Percentiles rank a stretch among this genome's conserved stretches.
phyloP scores from a whole-genome alignment of 441 rosid species.

The Euphorbia celastroides region DNA sequence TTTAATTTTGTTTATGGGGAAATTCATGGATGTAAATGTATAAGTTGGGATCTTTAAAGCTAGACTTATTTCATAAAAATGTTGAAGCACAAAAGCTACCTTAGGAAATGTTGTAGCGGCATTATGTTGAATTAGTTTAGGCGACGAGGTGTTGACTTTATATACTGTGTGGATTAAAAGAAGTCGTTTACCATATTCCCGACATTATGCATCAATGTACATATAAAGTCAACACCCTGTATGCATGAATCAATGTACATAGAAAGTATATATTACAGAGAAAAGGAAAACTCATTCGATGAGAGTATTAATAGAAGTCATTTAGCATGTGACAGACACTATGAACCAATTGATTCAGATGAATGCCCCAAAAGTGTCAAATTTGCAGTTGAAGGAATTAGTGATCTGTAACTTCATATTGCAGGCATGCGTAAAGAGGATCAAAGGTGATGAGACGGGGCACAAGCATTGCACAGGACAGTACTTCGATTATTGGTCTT shows the following conservation, averaged over 20 bases:
- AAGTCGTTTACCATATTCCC: no score
- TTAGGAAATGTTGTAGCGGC: not conserved
- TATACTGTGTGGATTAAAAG: no score
- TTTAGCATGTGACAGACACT: not conserved
- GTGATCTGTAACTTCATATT: not conserved
- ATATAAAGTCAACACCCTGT: not conserved
- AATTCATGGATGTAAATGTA: not conserved
- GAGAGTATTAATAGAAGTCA: not conserved
- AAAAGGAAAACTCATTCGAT: no score
- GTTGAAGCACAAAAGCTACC: not conserved
- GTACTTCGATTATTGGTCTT: slow-evolving; percentile 51
- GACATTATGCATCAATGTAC: no score
- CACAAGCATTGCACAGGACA: slow-evolving; percentile 63
- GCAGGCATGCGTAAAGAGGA: slow-evolving; percentile 59
- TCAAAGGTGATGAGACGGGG: slow-evolving; percentile 38
- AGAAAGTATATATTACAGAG: no score
- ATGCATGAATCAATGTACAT: no score
- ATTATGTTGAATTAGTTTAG: not conserved
- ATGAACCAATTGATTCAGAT: not conserved
- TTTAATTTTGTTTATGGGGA: not conserved
- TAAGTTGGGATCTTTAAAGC: not conserved
- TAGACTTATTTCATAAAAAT: not conserved
- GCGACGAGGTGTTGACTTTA: no score
- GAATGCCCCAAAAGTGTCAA: not conserved
- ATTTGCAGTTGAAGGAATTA: not conserved